Conservation (phyloP, 371 early-diverging fungal species). For the Mortierella sp. region DNA sequence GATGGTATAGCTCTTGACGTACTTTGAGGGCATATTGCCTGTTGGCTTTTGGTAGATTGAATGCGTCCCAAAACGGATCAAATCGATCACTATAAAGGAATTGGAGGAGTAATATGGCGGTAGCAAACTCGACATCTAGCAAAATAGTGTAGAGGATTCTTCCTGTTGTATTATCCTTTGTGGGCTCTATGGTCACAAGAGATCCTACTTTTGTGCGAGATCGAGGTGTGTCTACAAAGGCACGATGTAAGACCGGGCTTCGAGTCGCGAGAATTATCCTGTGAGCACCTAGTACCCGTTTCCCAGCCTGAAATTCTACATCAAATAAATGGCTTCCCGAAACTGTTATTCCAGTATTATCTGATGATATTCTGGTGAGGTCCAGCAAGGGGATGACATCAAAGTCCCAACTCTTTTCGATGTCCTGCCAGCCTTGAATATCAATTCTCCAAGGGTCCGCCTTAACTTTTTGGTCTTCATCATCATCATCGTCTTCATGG, state of each 20-base stretch:
- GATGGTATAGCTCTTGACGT: slow-evolving; percentile 52
- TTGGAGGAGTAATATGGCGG: slow-evolving; percentile 45
- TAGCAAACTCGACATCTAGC: slow-evolving; percentile 41
- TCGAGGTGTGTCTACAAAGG: slow-evolving; percentile 30
- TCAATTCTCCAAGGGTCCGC: slow-evolving; percentile 44
- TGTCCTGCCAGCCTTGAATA: slow-evolving; percentile 39
- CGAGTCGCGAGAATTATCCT: slow-evolving; percentile 59
- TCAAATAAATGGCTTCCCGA: slow-evolving; percentile 59
- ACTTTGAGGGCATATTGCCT: slow-evolving; percentile 34
- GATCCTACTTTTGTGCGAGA: slow-evolving; percentile 17
- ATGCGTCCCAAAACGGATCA: slow-evolving; percentile 50
- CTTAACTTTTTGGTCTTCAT: slow-evolving; percentile 13
- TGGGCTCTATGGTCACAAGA: slow-evolving; percentile 24
- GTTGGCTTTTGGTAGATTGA: slow-evolving; percentile 20
- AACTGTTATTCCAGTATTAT: slow-evolving; percentile 26
- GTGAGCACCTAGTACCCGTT: slow-evolving; percentile 63
- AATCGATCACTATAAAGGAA: slow-evolving; percentile 55
- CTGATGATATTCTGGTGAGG: slow-evolving; percentile 27
- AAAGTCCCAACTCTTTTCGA: slow-evolving; percentile 49
- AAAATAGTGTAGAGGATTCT: slow-evolving; percentile 18
- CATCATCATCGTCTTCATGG: slow-evolving; percentile 23
- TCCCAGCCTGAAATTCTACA: slow-evolving; percentile 54
- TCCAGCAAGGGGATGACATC: slow-evolving; percentile 37
- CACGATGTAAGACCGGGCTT: slow-evolving; percentile 31
- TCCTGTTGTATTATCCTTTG: background rate